phyloP scores from a whole-genome alignment of 768 basidiomycete genomes.

The Trichaptum fuscoviolaceum region DNA sequence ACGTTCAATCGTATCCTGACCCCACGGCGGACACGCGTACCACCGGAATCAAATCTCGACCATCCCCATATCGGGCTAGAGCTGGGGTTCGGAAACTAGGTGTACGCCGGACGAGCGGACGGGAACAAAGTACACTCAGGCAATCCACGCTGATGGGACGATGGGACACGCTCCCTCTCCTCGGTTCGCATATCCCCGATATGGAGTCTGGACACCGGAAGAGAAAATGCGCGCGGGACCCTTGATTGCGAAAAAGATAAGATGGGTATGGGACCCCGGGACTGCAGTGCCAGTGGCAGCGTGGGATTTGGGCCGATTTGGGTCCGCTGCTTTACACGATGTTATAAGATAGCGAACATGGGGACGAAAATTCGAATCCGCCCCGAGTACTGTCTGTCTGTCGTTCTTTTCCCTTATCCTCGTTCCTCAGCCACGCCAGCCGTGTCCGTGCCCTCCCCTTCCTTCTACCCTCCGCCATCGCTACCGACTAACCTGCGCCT shows the following conservation, averaged over 20 bases:
- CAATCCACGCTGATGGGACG: neutral
- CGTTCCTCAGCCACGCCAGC: constrained; percentile 1
- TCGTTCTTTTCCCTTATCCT: neutral
- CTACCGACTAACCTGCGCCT: neutral
- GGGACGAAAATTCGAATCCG: too few species aligned
- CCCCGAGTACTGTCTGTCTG: too few species aligned
- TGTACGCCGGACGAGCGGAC: neutral
- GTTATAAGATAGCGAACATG: neutral
- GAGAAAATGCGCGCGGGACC: neutral
- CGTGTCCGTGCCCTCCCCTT: neutral
- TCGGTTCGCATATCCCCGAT: neutral
- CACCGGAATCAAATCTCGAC: neutral
- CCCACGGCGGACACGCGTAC: neutral
- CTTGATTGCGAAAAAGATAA: neutral
- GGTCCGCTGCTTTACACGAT: neutral
- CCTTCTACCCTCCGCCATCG: neutral
- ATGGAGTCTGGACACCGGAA: neutral
- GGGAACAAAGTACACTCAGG: neutral
- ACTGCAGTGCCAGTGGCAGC: too few species aligned
- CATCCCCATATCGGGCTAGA: neutral
- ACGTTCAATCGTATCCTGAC: neutral
- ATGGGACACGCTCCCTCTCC: neutral
- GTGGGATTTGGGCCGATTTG: neutral
- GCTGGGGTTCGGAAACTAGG: neutral
- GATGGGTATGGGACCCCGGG: neutral